Percentiles rank a stretch among this genome's conserved stretches.
Evolutionary conservation across 2,329 filamentous ascomycete species (phyloP).

Genomic region (Ascochyta pisi): DNA sequence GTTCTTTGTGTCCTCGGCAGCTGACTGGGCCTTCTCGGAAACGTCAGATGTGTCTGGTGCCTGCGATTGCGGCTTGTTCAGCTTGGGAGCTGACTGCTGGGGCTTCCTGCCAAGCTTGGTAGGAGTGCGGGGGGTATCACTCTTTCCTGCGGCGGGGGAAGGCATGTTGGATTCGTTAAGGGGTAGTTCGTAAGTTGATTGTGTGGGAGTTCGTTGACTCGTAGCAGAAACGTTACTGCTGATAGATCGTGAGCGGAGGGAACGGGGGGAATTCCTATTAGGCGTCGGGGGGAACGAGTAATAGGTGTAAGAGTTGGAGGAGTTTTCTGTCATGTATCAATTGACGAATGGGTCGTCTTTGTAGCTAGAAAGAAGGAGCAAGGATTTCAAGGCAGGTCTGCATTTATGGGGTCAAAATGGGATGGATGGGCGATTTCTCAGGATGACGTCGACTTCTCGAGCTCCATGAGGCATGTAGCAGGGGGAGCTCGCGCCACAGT

Average conservation of each 20-base stretch:
- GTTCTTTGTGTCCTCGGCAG: slow-evolving; percentile 46
- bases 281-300: slow-evolving; percentile 61
- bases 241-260: slow-evolving; percentile 48
- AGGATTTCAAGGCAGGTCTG: slow-evolving; percentile 28
- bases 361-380: slow-evolving; percentile 27
- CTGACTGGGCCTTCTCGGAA: slow-evolving; percentile 38
- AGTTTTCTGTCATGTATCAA: slow-evolving; percentile 58
- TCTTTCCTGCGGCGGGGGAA: slow-evolving; percentile 60
- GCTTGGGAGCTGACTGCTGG: slow-evolving; percentile 50
- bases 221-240: slow-evolving; percentile 46
- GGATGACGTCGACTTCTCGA: slow-evolving; percentile 45
- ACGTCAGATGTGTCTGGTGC: slow-evolving; percentile 45
- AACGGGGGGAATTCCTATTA: slow-evolving; percentile 51
- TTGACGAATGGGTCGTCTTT: slow-evolving; percentile 47
- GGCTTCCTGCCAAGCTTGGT: slow-evolving; percentile 59
- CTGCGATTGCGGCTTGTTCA: slow-evolving; percentile 50
- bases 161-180: slow-evolving; percentile 52
- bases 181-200: slow-evolving; percentile 40
- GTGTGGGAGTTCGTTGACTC: slow-evolving; percentile 39
- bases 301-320: slow-evolving; percentile 57
- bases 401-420: slow-evolving; percentile 41
- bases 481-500: slow-evolving; percentile 47
- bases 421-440: slow-evolving; percentile 24
- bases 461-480: slow-evolving; percentile 30
- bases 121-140: slow-evolving; percentile 57